Percentiles rank a stretch among this genome's conserved stretches.
These are phyloP conservation scores for Neonothopanus nambi DNA, from an alignment of 1,284 basidiomycete species.

Conservation along the genomic window DNA sequence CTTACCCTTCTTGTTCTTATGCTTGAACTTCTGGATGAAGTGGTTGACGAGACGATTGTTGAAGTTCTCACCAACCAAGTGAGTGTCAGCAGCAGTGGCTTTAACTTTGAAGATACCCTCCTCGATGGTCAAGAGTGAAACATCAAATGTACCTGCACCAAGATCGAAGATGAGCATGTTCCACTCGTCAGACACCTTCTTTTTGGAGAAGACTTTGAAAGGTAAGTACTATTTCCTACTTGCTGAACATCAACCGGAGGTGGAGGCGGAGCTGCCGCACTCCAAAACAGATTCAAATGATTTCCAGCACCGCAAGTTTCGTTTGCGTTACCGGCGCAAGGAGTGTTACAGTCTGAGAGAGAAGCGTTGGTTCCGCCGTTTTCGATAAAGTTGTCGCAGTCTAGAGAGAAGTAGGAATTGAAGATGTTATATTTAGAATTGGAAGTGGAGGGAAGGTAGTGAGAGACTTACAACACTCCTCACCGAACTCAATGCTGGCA, in stretches of 20 bases:
- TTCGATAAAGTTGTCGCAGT: slow-evolving; percentile 59
- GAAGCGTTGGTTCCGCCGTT: slow-evolving; percentile 48
- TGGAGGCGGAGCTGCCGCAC: slow-evolving; percentile 53
- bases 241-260: slow-evolving; percentile 48
- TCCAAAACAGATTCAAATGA: slow-evolving; percentile 66
- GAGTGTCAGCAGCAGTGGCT: slow-evolving; percentile 80
- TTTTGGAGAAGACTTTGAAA: slow-evolving; percentile 72
- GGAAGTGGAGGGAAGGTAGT: background rate
- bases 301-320: slow-evolving; percentile 64
- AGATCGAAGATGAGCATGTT: too few species aligned
- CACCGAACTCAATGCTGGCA: slow-evolving; percentile 60
- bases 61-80: slow-evolving; percentile 89
- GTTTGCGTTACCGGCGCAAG: slow-evolving; percentile 57
- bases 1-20: slow-evolving; percentile 22
- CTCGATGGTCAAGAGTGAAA: slow-evolving; percentile 76
- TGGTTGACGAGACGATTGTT: too few species aligned
- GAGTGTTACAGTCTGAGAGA: slow-evolving; percentile 56
- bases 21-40: slow-evolving; percentile 21
- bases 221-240: slow-evolving; percentile 60
- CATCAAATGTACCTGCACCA: too few species aligned
- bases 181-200: slow-evolving; percentile 69
- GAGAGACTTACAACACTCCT: slow-evolving; percentile 57
- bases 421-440: background rate
- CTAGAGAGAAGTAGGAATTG: slow-evolving; percentile 31
- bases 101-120: slow-evolving; percentile 80